These are phyloP conservation scores for Akanthomyces dipterigenus DNA, from an alignment of 2,329 filamentous ascomycete species.

Conservation along the genomic window DNA sequence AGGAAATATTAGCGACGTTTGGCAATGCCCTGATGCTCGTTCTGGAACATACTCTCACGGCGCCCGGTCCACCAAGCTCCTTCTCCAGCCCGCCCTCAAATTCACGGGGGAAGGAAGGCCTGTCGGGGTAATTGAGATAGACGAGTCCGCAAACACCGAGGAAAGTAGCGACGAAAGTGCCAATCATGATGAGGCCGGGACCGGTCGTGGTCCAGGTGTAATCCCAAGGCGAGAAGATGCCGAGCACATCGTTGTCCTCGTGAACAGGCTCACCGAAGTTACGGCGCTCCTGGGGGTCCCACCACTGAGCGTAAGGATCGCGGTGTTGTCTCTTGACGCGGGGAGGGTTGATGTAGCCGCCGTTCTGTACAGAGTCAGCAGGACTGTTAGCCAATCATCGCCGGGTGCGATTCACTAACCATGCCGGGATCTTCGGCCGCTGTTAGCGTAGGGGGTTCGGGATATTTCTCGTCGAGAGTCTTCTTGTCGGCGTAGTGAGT, in stretches of 20 bases:
- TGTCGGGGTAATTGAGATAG: slow-evolving; percentile 65
- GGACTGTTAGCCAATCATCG: not conserved
- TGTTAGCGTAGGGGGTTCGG: slow-evolving; percentile 39
- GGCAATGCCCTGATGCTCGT: slow-evolving; percentile 14
- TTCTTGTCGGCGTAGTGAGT: slow-evolving; percentile 38
- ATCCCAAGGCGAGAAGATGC: slow-evolving; percentile 80
- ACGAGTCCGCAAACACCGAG: slow-evolving; percentile 62
- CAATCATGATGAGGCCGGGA: slow-evolving; percentile 63
- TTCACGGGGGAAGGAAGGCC: slow-evolving; percentile 59
- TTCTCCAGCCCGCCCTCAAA: slow-evolving; percentile 67
- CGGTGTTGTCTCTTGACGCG: slow-evolving; percentile 82
- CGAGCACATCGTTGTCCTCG: slow-evolving; percentile 90
- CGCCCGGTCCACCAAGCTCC: slow-evolving; percentile 66
- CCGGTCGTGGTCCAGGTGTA: slow-evolving; percentile 76
- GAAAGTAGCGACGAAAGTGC: slow-evolving; percentile 57
- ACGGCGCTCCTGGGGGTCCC: slow-evolving; percentile 93
- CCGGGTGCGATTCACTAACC: slow-evolving; percentile 40
- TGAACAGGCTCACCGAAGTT: slow-evolving; percentile 96
- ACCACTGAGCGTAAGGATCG: slow-evolving; percentile 90
- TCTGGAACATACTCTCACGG: slow-evolving; percentile 52
- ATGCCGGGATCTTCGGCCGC: slow-evolving; percentile 60
- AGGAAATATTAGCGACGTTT: slow-evolving; percentile 1
- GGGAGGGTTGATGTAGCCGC: slow-evolving; percentile 74
- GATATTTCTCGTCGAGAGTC: slow-evolving; percentile 46
- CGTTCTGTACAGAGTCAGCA: slow-evolving; percentile 52